phyloP scores from a whole-genome alignment of 1,284 basidiomycete genomes.

The Sporisorium iseilematis-ciliati region DNA sequence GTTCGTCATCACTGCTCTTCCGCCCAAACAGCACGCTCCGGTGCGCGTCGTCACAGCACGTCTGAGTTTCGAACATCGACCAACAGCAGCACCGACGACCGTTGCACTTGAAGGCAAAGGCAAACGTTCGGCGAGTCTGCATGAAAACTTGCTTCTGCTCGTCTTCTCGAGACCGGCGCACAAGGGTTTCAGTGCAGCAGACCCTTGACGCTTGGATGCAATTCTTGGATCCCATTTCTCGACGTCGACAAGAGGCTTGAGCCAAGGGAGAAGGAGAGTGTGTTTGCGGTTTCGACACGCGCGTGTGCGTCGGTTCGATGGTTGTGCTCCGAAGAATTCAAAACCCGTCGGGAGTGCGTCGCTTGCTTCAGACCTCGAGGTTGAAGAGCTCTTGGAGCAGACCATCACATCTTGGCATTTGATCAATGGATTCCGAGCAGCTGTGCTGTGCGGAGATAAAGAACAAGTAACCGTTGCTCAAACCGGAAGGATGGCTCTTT shows the following conservation, averaged over 20 bases:
- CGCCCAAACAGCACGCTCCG: not conserved
- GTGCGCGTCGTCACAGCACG: constrained; percentile 13
- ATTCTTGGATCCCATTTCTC: not conserved
- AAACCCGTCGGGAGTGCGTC: constrained; percentile 25
- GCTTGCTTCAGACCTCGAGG: not conserved
- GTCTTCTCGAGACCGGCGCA: not conserved
- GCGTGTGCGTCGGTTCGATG: constrained; percentile 7
- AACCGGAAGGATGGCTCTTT: too few relatives aligned
- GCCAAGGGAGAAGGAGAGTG: not conserved
- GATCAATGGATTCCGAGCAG: too few relatives aligned
- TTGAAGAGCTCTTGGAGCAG: too few relatives aligned
- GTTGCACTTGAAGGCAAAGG: too few relatives aligned
- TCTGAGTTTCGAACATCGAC: constrained; percentile 2
- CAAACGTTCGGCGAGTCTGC: constrained; percentile 2
- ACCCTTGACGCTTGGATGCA: not conserved
- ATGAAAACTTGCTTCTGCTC: not conserved
- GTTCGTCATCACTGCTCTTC: not conserved
- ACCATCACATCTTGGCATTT: too few relatives aligned
- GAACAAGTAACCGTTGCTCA: too few relatives aligned
- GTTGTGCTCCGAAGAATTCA: constrained; percentile 15
- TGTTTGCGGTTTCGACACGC: not conserved
- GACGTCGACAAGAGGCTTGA: not conserved
- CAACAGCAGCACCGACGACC: not conserved
- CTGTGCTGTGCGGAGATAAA: too few relatives aligned
- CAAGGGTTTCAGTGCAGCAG: not conserved